These are phyloP conservation scores for Keithomyces neogunnii DNA, from an alignment of 2,329 filamentous ascomycete genomes.

Conservation along the genomic window DNA sequence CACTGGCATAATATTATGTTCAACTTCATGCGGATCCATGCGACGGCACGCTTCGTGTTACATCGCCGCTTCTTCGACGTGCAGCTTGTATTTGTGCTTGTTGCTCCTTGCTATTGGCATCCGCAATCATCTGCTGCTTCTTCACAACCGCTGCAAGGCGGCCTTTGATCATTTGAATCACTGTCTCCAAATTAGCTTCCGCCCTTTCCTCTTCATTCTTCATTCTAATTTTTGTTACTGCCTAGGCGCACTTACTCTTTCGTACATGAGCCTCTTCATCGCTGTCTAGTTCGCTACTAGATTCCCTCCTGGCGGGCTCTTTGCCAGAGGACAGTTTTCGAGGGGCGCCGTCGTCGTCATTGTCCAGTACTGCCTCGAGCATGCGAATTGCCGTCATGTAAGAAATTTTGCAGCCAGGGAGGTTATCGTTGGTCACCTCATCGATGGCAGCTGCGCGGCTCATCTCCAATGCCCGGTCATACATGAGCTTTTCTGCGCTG, in stretches of 20 bases:
- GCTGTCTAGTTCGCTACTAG: slow-evolving; percentile 44
- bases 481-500: slow-evolving; percentile 96
- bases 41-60: slow-evolving; percentile 44
- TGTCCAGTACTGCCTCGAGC: slow-evolving; percentile 89
- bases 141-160: slow-evolving; percentile 48
- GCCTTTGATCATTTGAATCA: slow-evolving; percentile 55
- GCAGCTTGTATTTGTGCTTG: slow-evolving; percentile 32
- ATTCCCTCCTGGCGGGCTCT: slow-evolving; percentile 29
- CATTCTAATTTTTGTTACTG: too few species aligned
- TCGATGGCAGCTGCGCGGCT: slow-evolving; percentile 89
- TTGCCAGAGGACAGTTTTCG: slow-evolving; percentile 27
- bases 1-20: not conserved
- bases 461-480: slow-evolving; percentile 95
- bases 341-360: slow-evolving; percentile 51
- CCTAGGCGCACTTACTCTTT: slow-evolving; percentile 48
- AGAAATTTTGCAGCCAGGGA: slow-evolving; percentile 80
- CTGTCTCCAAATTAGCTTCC: slow-evolving; percentile 27
- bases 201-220: too few species aligned
- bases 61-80: slow-evolving; percentile 46
- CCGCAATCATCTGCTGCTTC: slow-evolving; percentile 53
- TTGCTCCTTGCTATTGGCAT: slow-evolving; percentile 42
- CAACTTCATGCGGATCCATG: slow-evolving; percentile 30
- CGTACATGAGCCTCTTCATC: slow-evolving; percentile 67
- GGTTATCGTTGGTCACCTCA: slow-evolving; percentile 85
- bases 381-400: slow-evolving; percentile 91